Percentiles rank a stretch among this genome's conserved stretches.
Evolutionary conservation across 306 rosid species (phyloP).

Genomic region (Vigna hirtella): DNA sequence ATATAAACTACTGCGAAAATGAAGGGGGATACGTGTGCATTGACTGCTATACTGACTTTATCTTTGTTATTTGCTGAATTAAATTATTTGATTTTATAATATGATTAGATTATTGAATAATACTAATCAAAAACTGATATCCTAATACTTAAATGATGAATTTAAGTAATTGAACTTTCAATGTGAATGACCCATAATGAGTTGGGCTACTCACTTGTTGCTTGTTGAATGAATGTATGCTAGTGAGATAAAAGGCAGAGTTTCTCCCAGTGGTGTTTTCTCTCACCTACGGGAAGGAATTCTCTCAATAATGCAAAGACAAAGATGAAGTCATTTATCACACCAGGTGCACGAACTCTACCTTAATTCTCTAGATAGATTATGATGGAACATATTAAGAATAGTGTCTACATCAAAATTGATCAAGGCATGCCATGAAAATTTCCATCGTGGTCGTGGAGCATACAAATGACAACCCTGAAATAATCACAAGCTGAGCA

Average conservation of each 20-base stretch:
- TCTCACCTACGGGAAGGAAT: neutral
- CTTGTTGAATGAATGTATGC: neutral
- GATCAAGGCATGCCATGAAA: neutral
- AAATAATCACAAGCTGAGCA: constrained; percentile 9
- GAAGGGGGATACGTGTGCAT: no score
- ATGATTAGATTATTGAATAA: neutral
- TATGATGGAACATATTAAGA: neutral
- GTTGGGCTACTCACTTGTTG: neutral
- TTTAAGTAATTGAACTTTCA: neutral
- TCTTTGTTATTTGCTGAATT: neutral
- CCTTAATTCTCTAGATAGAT: constrained; percentile 2
- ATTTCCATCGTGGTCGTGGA: neutral
- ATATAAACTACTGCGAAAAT: neutral
- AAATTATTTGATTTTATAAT: neutral
- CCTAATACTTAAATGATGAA: neutral
- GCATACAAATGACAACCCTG: no score
- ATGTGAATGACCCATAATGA: neutral
- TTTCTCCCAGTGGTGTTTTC: neutral
- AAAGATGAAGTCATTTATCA: neutral
- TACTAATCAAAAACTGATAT: neutral
- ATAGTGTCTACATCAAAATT: neutral
- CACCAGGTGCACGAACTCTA: neutral
- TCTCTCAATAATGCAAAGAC: neutral
- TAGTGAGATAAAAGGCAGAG: neutral
- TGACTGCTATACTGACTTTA: neutral